phyloP scores from a whole-genome alignment of 2,329 filamentous ascomycete genomes.

The Erysiphe neolycopersici region DNA sequence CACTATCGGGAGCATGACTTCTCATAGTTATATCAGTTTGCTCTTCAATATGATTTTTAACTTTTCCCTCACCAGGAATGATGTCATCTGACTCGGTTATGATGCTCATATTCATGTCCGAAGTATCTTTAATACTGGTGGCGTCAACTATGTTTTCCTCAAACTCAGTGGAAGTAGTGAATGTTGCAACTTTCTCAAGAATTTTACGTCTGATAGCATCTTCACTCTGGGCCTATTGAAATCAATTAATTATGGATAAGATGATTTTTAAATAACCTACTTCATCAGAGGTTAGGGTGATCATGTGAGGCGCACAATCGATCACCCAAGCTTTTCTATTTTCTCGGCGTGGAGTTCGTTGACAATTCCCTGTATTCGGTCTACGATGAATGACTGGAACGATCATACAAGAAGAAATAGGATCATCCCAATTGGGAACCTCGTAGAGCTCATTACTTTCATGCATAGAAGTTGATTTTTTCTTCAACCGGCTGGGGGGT shows the following conservation, averaged over 20 bases:
- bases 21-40: slow-evolving; percentile 78
- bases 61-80: slow-evolving; percentile 44
- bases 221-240: slow-evolving; percentile 23
- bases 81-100: slow-evolving; percentile 26
- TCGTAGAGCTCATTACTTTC: slow-evolving; percentile 19
- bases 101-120: slow-evolving; percentile 42
- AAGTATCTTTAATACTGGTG: slow-evolving; percentile 10
- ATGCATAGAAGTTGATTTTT: slow-evolving; percentile 15
- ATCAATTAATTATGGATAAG: not conserved
- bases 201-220: slow-evolving; percentile 59
- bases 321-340: slow-evolving; percentile 14
- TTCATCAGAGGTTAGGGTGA: slow-evolving; percentile 51
- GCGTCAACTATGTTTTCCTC: slow-evolving; percentile 17
- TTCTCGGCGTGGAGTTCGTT: slow-evolving; percentile 9
- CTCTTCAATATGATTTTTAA: slow-evolving; percentile 44
- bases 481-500: slow-evolving; percentile 16
- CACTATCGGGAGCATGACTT: slow-evolving; percentile 18
- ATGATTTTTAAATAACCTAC: slow-evolving; percentile 15
- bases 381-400: slow-evolving; percentile 43
- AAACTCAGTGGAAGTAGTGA: slow-evolving; percentile 45
- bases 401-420: slow-evolving; percentile 36
- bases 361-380: slow-evolving; percentile 11
- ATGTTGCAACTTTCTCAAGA: slow-evolving; percentile 44
- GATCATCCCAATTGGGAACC: slow-evolving; percentile 27
- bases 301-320: slow-evolving; percentile 30